These are phyloP conservation scores for Plantago ovata DNA, from an alignment of 257 asterid genomes.

Conservation along the genomic window DNA sequence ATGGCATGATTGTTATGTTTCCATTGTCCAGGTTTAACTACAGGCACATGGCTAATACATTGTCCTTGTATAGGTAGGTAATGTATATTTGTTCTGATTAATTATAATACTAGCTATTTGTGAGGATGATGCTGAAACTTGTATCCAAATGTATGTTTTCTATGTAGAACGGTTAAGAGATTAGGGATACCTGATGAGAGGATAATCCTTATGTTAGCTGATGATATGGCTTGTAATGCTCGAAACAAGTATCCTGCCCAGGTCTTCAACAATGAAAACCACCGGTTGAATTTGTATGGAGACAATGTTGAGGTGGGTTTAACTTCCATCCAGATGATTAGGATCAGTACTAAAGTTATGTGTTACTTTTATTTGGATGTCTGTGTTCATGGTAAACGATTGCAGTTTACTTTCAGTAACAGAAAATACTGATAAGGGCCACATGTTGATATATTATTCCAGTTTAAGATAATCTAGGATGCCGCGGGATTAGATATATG, in stretches of 20 bases:
- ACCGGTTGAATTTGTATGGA: constrained; percentile 85
- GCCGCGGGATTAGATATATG: too few relatives aligned
- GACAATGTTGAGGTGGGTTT: constrained; percentile 89
- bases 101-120: not conserved
- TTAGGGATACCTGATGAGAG: constrained; percentile 99
- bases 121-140: too few relatives aligned
- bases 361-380: not conserved
- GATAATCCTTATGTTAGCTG: constrained; percentile 94
- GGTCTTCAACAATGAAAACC: constrained; percentile 96
- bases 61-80: constrained; percentile 93
- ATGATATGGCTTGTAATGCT: constrained; percentile 99
- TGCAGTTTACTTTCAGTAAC: not conserved
- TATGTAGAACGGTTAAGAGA: constrained; percentile 84
- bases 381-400: constrained; percentile 9
- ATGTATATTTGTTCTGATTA: not conserved
- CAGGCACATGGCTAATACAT: constrained; percentile 94
- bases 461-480: too few relatives aligned
- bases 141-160: constrained; percentile 16
- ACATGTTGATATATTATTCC: too few relatives aligned
- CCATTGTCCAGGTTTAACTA: constrained; percentile 73
- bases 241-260: constrained; percentile 97
- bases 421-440: too few relatives aligned
- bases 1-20: not conserved
- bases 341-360: not conserved
- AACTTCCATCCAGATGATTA: not conserved